phyloP scores from a whole-genome alignment of 805 yeast genomes.

The Candida chilensis region DNA sequence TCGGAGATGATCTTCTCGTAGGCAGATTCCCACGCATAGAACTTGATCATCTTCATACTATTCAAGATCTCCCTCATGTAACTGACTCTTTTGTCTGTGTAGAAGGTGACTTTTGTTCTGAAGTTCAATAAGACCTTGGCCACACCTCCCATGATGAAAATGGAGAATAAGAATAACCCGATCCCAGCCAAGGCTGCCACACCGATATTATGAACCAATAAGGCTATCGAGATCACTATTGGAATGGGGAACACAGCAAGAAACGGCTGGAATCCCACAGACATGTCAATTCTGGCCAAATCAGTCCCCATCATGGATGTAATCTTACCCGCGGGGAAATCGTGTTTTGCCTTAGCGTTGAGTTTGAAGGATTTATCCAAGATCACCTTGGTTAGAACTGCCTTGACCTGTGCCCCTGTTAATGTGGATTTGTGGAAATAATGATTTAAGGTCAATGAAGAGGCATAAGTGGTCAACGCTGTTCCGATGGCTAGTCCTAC shows the following conservation, averaged over 20 bases:
- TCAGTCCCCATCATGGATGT: constrained; percentile 80
- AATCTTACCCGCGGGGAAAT: constrained; percentile 59
- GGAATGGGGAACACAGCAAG: constrained; percentile 57
- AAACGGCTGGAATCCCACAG: constrained; percentile 61
- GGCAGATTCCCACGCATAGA: constrained; percentile 87
- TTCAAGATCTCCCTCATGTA: constrained; percentile 71
- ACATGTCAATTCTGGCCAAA: constrained; percentile 70
- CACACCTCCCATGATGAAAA: constrained; percentile 31
- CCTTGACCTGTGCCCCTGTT: constrained; percentile 67
- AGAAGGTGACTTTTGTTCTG: constrained; percentile 48
- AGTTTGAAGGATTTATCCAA: constrained; percentile 60
- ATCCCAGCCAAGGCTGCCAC: constrained; percentile 66
- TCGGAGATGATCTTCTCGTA: constrained; percentile 48
- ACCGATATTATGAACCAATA: constrained; percentile 63
- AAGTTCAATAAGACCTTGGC: constrained; percentile 44
- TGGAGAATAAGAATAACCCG: constrained; percentile 43
- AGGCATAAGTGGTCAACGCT: constrained; percentile 39
- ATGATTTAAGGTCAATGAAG: constrained; percentile 47
- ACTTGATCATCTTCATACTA: constrained; percentile 75
- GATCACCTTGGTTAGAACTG: constrained; percentile 62
- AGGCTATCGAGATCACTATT: constrained; percentile 50
- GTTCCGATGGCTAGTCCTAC: constrained; percentile 73
- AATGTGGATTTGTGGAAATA: constrained; percentile 52
- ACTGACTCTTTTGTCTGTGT: constrained; percentile 72
- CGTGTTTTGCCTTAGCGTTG: constrained; percentile 45